Percentiles rank a stretch among this genome's conserved stretches.
Evolutionary conservation across 371 early-diverging fungal species (phyloP).

Genomic region (Mucor velutinosus): DNA sequence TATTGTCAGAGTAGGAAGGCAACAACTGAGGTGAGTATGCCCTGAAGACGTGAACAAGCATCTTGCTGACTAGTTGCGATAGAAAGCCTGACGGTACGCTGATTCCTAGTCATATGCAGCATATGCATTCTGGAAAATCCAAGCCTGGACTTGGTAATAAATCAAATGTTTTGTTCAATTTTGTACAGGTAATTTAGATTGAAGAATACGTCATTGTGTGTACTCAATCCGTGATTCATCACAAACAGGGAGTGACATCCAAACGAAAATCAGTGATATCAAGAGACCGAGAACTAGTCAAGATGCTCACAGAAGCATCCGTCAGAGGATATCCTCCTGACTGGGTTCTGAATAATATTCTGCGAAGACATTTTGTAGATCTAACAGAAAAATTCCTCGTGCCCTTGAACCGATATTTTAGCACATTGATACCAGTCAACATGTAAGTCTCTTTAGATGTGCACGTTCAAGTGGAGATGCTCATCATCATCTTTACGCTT

Average conservation of each 20-base stretch:
- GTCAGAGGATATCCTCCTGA: constrained; percentile 68
- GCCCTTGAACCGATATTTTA: constrained; percentile 93
- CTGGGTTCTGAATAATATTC: constrained; percentile 83
- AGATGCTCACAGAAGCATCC: constrained; percentile 69
- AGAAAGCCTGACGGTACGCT: constrained; percentile 56
- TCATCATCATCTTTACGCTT: neutral
- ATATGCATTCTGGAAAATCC: constrained; percentile 22
- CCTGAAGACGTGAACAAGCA: neutral
- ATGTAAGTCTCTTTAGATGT: constrained; percentile 37
- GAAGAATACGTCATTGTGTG: neutral
- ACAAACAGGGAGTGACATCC: constrained; percentile 60
- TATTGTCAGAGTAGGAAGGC: constrained; percentile 74
- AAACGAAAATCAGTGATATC: constrained; percentile 82
- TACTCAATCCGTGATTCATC: neutral
- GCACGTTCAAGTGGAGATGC: neutral
- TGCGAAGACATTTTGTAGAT: constrained; percentile 91
- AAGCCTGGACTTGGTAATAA: constrained; percentile 33
- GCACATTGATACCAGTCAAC: constrained; percentile 75
- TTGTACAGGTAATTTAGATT: constrained; percentile 48
- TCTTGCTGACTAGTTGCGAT: neutral
- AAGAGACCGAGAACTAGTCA: constrained; percentile 75
- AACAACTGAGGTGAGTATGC: constrained; percentile 48
- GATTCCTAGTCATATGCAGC: constrained; percentile 34
- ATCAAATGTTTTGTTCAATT: constrained; percentile 50
- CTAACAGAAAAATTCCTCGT: constrained; percentile 92